Conservation (phyloP, 495 filamentous ascomycete genomes). For the Hyaloscypha hepaticicola region DNA sequence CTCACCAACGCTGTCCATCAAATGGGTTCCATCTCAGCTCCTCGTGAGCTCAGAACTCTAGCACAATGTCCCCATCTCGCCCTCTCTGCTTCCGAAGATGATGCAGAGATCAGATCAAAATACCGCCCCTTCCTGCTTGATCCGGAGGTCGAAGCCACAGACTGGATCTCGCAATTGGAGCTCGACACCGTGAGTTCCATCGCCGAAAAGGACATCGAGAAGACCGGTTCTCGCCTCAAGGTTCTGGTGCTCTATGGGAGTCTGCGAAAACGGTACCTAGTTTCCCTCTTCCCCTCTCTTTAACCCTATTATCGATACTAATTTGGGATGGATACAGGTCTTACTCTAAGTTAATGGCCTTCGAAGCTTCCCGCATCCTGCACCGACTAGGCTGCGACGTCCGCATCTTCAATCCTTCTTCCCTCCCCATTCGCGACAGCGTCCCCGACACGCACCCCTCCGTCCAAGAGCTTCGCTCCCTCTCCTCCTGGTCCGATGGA, state of each 20-base stretch:
- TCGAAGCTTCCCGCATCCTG: conserved; percentile 61
- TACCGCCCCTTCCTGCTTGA: conserved; percentile 60
- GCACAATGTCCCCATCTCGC: conserved; percentile 39
- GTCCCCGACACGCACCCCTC: conserved; percentile 56
- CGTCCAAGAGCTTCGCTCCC: conserved; percentile 63
- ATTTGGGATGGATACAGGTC: conserved; percentile 40
- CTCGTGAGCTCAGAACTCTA: conserved; percentile 16
- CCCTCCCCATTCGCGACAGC: conserved; percentile 64
- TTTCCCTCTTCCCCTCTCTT: neutral
- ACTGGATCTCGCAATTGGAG: conserved; percentile 59
- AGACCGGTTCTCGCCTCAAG: conserved; percentile 49
- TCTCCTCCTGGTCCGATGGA: conserved; percentile 67
- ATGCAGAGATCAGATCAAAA: conserved; percentile 43
- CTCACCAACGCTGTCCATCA: conserved; percentile 5
- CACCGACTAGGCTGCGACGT: conserved; percentile 68
- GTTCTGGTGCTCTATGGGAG: conserved; percentile 66
- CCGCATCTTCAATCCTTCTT: conserved; percentile 60
- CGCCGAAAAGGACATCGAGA: conserved; percentile 44
- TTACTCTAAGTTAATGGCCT: conserved; percentile 61
- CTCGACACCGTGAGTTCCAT: conserved; percentile 54
- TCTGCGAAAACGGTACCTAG: conserved; percentile 47
- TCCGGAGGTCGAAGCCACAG: conserved; percentile 35
- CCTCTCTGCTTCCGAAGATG: conserved; percentile 47
- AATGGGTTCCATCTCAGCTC: conserved; percentile 18
- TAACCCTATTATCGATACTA: neutral